Evolutionary conservation across 2,329 filamentous ascomycete species (phyloP), one percentile per base, ranked within the genome.

Genomic region (Lecanosticta acicola): DNA sequence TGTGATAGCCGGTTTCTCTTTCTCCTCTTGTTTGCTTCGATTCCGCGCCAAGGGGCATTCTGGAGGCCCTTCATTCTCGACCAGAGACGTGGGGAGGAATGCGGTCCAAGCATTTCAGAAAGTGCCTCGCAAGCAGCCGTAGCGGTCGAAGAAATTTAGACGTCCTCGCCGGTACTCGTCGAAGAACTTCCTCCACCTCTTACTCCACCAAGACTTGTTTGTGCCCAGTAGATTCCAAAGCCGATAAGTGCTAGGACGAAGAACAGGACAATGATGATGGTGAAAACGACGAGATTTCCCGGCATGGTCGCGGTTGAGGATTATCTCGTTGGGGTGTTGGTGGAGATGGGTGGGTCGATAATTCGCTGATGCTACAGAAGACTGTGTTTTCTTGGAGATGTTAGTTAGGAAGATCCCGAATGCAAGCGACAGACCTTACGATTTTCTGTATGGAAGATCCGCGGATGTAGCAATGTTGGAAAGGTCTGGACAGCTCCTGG

Each of bases 261-360:
- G 66, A 75, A 74, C 58, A 75, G 72, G 61, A 75, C 68, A 56
- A 75, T 67, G 61, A 75, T 69, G 62, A 75, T 75, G 57, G 73
- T 64, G 63, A 72, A 72, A 65, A 75, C 72, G 65, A 72, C 71
- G 53, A 75, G 64, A 64, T 75, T 75, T 63, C 71, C 70, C 62
- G 72, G 64, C 72, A 75, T 75, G 37, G 41, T 69, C 52, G 49
- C 39, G 46, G 43, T 48, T 45, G 24, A 29, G 11, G 24, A 29
- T 5, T 7, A 5, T 7, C 43, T 29, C 24, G 5, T n/a, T 17
- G 33, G 16, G n/a, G n/a, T n/a, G n/a, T n/a, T 35, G 33, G 7
- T 35, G 11, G 7, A 5, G 33, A 5, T 14, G 33, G 11, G n/a
- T 5, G 13, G 14, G 33, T 35, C 33, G 33, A 35, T 35, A n/a